Percentiles rank a stretch among this genome's conserved stretches.
Evolutionary conservation across 2,329 filamentous ascomycete genomes (phyloP).

Genomic region (Bipolaris zeicola): DNA sequence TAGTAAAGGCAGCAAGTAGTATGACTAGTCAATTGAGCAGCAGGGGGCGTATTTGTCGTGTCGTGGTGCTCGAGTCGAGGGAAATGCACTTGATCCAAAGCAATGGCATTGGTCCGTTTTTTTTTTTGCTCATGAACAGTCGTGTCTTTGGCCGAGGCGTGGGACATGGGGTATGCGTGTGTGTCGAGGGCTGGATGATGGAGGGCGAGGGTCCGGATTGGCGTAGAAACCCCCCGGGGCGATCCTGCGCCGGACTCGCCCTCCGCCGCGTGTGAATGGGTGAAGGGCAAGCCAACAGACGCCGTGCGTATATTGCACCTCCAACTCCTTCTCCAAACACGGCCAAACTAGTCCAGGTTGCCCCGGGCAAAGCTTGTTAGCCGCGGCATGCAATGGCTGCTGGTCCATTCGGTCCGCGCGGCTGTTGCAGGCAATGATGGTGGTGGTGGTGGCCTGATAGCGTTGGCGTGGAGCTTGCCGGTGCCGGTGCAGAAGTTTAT

Average conservation of each 20-base stretch:
- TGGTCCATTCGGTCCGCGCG: background rate
- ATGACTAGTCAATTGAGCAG: background rate
- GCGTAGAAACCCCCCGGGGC: constrained; percentile 7
- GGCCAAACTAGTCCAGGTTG: too few species aligned
- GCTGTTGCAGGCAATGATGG: background rate
- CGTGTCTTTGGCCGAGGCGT: too few species aligned
- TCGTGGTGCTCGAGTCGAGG: background rate
- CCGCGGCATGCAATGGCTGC: background rate
- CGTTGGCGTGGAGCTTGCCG: background rate
- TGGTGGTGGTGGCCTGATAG: too few species aligned
- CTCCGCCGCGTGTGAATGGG: constrained; percentile 7
- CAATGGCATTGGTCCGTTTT: too few species aligned
- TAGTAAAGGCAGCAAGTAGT: background rate
- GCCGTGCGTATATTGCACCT: background rate
- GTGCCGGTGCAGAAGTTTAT: background rate
- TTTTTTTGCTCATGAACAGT: too few species aligned
- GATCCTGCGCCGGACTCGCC: constrained; percentile 7
- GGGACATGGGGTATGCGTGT: background rate
- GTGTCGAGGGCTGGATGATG: background rate
- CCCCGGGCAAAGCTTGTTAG: background rate
- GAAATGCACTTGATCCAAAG: too few species aligned
- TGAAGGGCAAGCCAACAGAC: background rate
- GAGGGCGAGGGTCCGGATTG: constrained; percentile 2
- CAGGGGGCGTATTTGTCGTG: background rate
- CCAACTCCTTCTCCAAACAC: background rate